Conservation (phyloP, 169 alveolate genomes). For the Fabrea salina region DNA sequence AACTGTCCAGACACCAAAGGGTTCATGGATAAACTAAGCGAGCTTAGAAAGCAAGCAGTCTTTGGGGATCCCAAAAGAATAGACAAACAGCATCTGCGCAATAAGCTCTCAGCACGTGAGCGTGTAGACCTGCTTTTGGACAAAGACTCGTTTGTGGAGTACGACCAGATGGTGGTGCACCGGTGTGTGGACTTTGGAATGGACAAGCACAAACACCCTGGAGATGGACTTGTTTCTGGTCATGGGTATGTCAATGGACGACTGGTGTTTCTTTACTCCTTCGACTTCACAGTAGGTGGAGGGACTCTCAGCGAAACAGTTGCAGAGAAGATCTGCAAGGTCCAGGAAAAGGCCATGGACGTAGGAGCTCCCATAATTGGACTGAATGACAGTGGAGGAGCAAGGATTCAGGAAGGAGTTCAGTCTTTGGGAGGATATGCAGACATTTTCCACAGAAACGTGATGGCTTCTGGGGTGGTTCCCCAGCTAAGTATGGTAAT, state of each 20-base stretch:
- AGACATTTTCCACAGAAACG: slow-evolving; percentile 58
- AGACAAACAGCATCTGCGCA: slow-evolving; percentile 34
- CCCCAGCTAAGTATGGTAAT: slow-evolving; percentile 56
- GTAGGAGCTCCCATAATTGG: slow-evolving; percentile 56
- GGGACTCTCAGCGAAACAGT: slow-evolving; percentile 56
- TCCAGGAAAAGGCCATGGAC: slow-evolving; percentile 48
- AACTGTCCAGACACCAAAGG: not conserved
- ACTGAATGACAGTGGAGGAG: slow-evolving; percentile 63
- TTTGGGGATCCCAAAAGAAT: slow-evolving; percentile 48
- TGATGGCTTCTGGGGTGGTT: slow-evolving; percentile 56
- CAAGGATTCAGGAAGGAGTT: slow-evolving; percentile 64
- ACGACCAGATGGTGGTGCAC: slow-evolving; percentile 50
- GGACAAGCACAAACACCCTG: slow-evolving; percentile 48
- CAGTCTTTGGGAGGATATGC: slow-evolving; percentile 58
- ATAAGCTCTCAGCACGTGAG: slow-evolving; percentile 59
- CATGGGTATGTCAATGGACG: slow-evolving; percentile 57
- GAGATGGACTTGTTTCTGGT: slow-evolving; percentile 63
- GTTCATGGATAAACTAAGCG: slow-evolving; percentile 32
- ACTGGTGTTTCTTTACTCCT: slow-evolving; percentile 38
- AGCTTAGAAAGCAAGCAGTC: slow-evolving; percentile 30
- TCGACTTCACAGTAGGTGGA: slow-evolving; percentile 58
- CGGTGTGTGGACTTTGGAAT: slow-evolving; percentile 59
- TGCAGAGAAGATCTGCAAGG: slow-evolving; percentile 55
- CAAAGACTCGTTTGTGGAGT: slow-evolving; percentile 45
- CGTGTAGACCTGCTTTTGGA: slow-evolving; percentile 48